Evolutionary conservation across 805 yeast genomes (phyloP).

Genomic region (Candida orba): DNA sequence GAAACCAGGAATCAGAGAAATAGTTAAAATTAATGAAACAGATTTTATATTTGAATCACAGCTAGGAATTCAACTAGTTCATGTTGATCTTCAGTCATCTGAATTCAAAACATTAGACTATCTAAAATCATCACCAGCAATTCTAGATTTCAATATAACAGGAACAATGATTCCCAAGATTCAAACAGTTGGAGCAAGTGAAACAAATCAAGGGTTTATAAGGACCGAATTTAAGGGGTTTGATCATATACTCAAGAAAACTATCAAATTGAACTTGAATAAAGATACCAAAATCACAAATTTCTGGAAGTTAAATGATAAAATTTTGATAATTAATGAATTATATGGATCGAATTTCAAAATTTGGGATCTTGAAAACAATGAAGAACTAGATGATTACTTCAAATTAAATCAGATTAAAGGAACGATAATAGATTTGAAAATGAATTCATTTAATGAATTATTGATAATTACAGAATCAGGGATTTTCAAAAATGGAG

Average conservation of each 20-base stretch:
- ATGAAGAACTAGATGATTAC: conserved; percentile 5
- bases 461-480: conserved; percentile 10
- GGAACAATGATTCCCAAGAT: conserved; percentile 17
- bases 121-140: conserved; percentile 10
- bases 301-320: conserved; percentile 13
- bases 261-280: neutral
- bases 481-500: conserved; percentile 17
- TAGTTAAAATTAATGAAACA: conserved; percentile 5
- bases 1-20: neutral
- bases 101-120: neutral
- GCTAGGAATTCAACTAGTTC: conserved; percentile 5
- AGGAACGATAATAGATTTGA: conserved; percentile 15
- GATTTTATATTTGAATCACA: conserved; percentile 7
- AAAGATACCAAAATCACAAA: conserved; percentile 1
- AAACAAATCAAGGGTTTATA: conserved; percentile 14
- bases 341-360: conserved; percentile 1
- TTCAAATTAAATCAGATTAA: conserved; percentile 6
- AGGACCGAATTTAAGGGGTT: conserved; percentile 19
- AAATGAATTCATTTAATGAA: neutral
- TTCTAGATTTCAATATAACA: conserved; percentile 18
- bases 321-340: conserved; percentile 4
- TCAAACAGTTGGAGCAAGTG: conserved; percentile 19
- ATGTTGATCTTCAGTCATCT: neutral
- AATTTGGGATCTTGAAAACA: neutral
- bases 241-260: neutral